phyloP scores from a whole-genome alignment of 768 basidiomycete species.

The Rhodotorula sphaerocarpa region DNA sequence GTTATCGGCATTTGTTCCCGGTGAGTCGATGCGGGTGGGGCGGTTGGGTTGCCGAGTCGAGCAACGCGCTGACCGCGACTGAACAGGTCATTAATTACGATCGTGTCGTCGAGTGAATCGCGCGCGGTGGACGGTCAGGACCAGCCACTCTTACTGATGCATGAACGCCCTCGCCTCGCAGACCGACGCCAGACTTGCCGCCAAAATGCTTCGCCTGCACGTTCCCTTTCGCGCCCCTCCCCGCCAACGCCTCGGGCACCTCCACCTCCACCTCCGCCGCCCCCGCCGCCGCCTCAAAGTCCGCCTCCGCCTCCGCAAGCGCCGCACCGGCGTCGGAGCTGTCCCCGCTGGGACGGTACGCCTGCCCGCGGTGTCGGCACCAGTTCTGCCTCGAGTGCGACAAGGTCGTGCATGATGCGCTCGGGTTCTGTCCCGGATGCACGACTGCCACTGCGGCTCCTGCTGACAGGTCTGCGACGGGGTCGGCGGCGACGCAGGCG shows the following conservation, averaged over 20 bases:
- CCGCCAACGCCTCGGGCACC: constrained; percentile 40
- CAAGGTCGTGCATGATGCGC: constrained; percentile 86
- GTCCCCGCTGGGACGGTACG: constrained; percentile 76
- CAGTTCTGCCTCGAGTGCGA: constrained; percentile 96
- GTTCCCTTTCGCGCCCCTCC: constrained; percentile 39
- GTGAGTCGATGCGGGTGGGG: no score
- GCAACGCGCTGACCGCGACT: no score
- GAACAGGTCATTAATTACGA: constrained; percentile 23
- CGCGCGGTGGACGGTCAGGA: no score
- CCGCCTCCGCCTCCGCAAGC: constrained; percentile 35
- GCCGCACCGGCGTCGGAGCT: constrained; percentile 49
- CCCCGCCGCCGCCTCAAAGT: constrained; percentile 51
- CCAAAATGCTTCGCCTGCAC: background rate
- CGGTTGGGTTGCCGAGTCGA: no score
- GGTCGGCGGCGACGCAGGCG: no score
- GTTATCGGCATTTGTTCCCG: constrained; percentile 91
- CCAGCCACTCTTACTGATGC: background rate
- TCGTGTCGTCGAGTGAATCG: constrained; percentile 6
- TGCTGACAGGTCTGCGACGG: no score
- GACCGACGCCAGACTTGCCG: no score
- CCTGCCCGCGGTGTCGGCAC: constrained; percentile 71
- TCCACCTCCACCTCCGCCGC: constrained; percentile 35
- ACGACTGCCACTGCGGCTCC: no score
- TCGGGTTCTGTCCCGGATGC: constrained; percentile 79
- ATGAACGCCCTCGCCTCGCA: no score